Evolutionary conservation across 257 asterid species (phyloP), one percentile per base, ranked within the genome.

Genomic region (Thymus mandschuricus): DNA sequence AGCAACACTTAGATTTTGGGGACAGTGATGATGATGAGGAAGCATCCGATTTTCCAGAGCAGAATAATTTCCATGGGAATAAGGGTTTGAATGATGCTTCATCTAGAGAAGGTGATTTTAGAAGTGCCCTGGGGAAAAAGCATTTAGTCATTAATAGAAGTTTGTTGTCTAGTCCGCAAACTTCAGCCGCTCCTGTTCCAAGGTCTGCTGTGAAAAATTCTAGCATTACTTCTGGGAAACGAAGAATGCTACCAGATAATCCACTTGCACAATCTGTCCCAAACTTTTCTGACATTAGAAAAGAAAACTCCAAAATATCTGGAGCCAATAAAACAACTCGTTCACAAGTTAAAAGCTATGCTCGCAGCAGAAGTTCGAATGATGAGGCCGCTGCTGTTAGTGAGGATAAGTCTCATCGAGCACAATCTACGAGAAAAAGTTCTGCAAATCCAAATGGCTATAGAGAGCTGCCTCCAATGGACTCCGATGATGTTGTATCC

Each of bases 251-350:
- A 49, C 68, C 86, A 27, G 98, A 95, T 70, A 95, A 87, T 79
- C 96, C 89, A 71, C 88, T 92, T 68, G 91, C 86, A 30, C 96
- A 87, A 72, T 95, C 98, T n/a, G 97, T 89, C 80, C 97, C 92
- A 30, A 89, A 85, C 78, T 88, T 95, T 76, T 82, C 96, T 59
- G 96, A 87, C 61, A 68, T 88, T 81, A 81, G 89, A 87, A 95
- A 87, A 77, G 99, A 95, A 81, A 89, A 85, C 59, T 72, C 94
- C 56, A 90, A 81, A 78, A 88, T 96, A 68, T 74, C 82, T 66
- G 83, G 87, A 75, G 75, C 81, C 71, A 73, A 61, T 69, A 90
- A 89, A 80, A 59, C 79, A 41, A 75, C 79, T 74, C 89, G 98
- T 55, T 78, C 87, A 12, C 95, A 86, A 71, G 74, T 66, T 49